A percentile compares a stretch with the other conserved stretches of the same genome.
Evolutionary conservation across 805 yeast genomes (phyloP).

Genomic region (Yamadazyma philogaea): DNA sequence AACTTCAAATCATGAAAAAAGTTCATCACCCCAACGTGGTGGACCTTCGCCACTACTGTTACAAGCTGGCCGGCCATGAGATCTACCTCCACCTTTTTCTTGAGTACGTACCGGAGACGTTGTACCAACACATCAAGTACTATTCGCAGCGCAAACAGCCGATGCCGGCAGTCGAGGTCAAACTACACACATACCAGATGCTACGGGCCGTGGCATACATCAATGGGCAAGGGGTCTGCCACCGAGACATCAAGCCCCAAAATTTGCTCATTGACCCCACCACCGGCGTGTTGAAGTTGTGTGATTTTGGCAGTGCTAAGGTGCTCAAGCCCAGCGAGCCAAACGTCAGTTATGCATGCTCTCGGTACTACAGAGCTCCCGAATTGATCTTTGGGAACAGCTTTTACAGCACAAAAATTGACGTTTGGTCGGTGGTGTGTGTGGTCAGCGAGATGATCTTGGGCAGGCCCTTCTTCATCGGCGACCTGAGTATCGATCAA

Average conservation of each 20-base stretch:
- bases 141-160: constrained; percentile 65
- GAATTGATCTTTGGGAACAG: constrained; percentile 79
- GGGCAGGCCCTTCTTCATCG: constrained; percentile 93
- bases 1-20: constrained; percentile 89
- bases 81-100: constrained; percentile 84
- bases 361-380: constrained; percentile 87
- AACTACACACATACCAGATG: constrained; percentile 76
- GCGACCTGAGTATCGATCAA: constrained; percentile 96
- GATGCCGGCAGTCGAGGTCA: constrained; percentile 89
- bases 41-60: constrained; percentile 81
- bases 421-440: constrained; percentile 87
- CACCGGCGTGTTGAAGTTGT: constrained; percentile 69
- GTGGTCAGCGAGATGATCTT: constrained; percentile 74
- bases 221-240: constrained; percentile 76
- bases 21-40: constrained; percentile 85
- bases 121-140: constrained; percentile 85
- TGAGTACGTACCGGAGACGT: constrained; percentile 92
- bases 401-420: constrained; percentile 81
- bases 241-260: constrained; percentile 80
- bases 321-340: constrained; percentile 72
- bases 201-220: constrained; percentile 76
- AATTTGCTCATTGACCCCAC: constrained; percentile 66
- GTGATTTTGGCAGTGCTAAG: constrained; percentile 91
- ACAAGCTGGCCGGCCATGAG: constrained; percentile 71
- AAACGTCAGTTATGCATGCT: constrained; percentile 83